Evolutionary conservation across 257 asterid species (phyloP).

Genomic region (Solanum medicagineum): DNA sequence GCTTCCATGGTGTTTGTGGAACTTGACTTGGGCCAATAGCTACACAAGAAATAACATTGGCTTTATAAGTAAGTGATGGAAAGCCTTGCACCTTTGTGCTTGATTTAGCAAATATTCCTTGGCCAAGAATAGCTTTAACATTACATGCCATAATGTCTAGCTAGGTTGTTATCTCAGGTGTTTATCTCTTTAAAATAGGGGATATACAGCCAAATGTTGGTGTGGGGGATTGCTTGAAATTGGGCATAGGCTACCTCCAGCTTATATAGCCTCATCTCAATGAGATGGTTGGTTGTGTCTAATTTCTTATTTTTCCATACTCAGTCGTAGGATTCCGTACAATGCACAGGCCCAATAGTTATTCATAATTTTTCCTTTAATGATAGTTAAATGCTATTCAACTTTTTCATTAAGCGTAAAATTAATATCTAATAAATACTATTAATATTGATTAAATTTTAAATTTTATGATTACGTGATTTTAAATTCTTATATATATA

Average conservation of each 20-base stretch:
- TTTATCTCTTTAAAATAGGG: not conserved
- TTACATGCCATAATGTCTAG: not conserved
- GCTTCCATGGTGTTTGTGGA: no score
- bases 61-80: not conserved
- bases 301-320: no score
- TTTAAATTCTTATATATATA: no score
- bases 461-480: no score
- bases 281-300: not conserved
- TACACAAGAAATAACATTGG: not conserved
- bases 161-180: not conserved
- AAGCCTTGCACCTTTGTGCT: not conserved
- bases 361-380: no score
- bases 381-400: no score
- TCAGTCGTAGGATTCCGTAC: no score
- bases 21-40: not conserved
- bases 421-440: no score
- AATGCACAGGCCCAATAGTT: no score
- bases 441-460: no score
- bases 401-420: no score
- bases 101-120: not conserved
- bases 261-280: not conserved
- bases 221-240: not conserved
- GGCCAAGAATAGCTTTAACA: not conserved
- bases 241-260: not conserved
- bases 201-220: not conserved